A percentile compares a stretch with the other conserved stretches of the same genome.
Evolutionary conservation across 805 yeast species (phyloP).

Genomic region (Metschnikowia noctiluminum): DNA sequence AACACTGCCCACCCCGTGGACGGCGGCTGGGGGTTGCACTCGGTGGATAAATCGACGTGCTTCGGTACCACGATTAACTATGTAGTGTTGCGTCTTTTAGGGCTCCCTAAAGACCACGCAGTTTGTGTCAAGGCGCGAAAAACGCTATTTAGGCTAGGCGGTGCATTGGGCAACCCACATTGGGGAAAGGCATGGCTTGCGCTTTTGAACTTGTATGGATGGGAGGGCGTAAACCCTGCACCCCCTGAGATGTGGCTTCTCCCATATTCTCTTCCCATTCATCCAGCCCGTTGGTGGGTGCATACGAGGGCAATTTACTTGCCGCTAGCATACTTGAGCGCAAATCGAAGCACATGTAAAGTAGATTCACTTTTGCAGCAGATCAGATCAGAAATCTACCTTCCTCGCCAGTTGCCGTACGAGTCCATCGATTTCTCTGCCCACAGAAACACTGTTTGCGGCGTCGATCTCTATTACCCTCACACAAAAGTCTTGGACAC

Average conservation of each 20-base stretch:
- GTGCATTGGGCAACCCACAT: slow-evolving; percentile 87
- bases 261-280: slow-evolving; percentile 78
- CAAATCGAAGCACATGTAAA: slow-evolving; percentile 52
- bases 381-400: slow-evolving; percentile 77
- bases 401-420: slow-evolving; percentile 46
- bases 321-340: slow-evolving; percentile 78
- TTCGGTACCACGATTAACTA: slow-evolving; percentile 92
- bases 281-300: slow-evolving; percentile 99
- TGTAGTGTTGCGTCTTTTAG: slow-evolving; percentile 74
- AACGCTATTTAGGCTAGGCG: slow-evolving; percentile 72
- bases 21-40: slow-evolving; percentile 99
- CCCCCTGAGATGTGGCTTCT: slow-evolving; percentile 93
- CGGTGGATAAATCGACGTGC: slow-evolving; percentile 89
- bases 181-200: slow-evolving; percentile 98
- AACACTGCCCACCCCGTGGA: slow-evolving; percentile 95
- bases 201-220: slow-evolving; percentile 71
- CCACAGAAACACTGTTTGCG: slow-evolving; percentile 83
- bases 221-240: slow-evolving; percentile 98
- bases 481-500: slow-evolving; percentile 67
- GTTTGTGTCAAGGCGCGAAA: slow-evolving; percentile 73
- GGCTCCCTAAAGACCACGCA: slow-evolving; percentile 69
- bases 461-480: slow-evolving; percentile 91
- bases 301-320: slow-evolving; percentile 91
- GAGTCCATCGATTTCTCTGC: slow-evolving; percentile 62
- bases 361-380: slow-evolving; percentile 60